These are phyloP conservation scores for Phanerochaete sordida DNA, from an alignment of 768 basidiomycete genomes.

Conservation along the genomic window DNA sequence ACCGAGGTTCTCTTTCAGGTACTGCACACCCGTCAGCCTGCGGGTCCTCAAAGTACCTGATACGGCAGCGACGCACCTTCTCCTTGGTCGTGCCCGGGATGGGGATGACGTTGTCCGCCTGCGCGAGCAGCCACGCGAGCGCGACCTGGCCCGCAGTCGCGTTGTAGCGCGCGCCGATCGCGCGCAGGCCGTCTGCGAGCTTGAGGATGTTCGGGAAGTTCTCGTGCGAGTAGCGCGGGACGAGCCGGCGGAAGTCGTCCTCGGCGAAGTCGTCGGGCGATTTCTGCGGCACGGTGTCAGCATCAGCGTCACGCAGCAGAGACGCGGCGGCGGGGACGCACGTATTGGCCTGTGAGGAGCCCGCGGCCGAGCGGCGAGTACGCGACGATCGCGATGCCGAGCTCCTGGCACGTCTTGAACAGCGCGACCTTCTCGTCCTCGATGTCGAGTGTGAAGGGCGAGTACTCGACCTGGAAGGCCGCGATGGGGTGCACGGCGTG, in stretches of 20 bases:
- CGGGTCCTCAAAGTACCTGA: not conserved
- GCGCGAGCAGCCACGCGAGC: slow-evolving; percentile 29
- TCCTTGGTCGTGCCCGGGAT: slow-evolving; percentile 18
- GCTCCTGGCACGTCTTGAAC: slow-evolving; percentile 34
- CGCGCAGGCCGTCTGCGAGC: slow-evolving; percentile 28
- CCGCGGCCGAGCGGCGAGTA: slow-evolving; percentile 37
- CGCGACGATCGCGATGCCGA: slow-evolving; percentile 39
- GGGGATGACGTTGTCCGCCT: slow-evolving; percentile 26
- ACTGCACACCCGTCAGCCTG: slow-evolving; percentile 7
- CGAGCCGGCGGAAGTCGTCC: slow-evolving; percentile 23
- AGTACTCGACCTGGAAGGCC: slow-evolving; percentile 42
- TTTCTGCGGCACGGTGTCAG: slow-evolving; percentile 14
- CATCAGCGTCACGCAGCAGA: slow-evolving; percentile 15
- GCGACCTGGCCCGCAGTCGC: slow-evolving; percentile 32
- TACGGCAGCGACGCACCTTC: slow-evolving; percentile 7
- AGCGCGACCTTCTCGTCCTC: slow-evolving; percentile 33
- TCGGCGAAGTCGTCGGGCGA: slow-evolving; percentile 28
- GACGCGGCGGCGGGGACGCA: slow-evolving; percentile 11
- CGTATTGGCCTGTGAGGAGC: slow-evolving; percentile 24
- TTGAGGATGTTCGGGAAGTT: slow-evolving; percentile 45
- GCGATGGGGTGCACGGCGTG: slow-evolving; percentile 41
- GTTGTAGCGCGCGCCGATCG: slow-evolving; percentile 30
- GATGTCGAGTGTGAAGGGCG: slow-evolving; percentile 39
- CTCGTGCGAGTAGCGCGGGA: slow-evolving; percentile 26
- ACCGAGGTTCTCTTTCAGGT: slow-evolving; percentile 10